Base-by-base conservation (phyloP, 2,329 filamentous ascomycete species). In the Alternaria panax region DNA sequence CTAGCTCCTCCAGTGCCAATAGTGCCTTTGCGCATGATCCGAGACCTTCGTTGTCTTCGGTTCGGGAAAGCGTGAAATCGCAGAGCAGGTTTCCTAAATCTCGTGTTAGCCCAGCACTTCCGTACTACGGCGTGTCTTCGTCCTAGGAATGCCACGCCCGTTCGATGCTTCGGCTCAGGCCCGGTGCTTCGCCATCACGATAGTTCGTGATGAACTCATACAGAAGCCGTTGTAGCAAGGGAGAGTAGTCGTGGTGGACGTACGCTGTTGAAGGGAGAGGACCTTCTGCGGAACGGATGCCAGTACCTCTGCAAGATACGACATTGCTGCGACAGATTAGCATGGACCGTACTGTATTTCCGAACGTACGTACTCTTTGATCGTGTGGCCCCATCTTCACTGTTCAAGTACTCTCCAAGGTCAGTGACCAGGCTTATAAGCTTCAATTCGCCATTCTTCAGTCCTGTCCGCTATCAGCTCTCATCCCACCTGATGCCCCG, bases 371-470 rank as follows among this genome's bases (percentile, higher is more conserved):
- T 78, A 71, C 86, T 84, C 75, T 88, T 88, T n/a, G 84, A 83
- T 38, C 88, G 82, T 42, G 86, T 80, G 14, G 82, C 81, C 22
- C 81, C 80, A 77, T 90, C 87, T 68, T 89, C 87, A 73, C 88
- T 86, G 66, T 89, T 90, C 70, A 90, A 84, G 67, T 89, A 90
- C 73, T 89, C 87, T 20, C 86, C 86, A 30, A 90, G 80, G 43
- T 86, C 87, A 70, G 88, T 86, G 54, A 90, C 85, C 50, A 90
- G 78, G 54, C 85, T 83, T 56, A 90, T 81, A 32, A 90, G 80
- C 66, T 86, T 88, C 52, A 85, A 80, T 67, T 88, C 80, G 65
- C 85, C 87, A 67, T 76, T 81, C 71, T 88, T 84, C 60, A 90
- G 80, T 74, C 84, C 86, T 88, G 60, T 38, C 50, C 28, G 36